These are phyloP conservation scores for Phalaenopsis hybrid DNA, from an alignment of 116 monocot species.

Conservation along the genomic window DNA sequence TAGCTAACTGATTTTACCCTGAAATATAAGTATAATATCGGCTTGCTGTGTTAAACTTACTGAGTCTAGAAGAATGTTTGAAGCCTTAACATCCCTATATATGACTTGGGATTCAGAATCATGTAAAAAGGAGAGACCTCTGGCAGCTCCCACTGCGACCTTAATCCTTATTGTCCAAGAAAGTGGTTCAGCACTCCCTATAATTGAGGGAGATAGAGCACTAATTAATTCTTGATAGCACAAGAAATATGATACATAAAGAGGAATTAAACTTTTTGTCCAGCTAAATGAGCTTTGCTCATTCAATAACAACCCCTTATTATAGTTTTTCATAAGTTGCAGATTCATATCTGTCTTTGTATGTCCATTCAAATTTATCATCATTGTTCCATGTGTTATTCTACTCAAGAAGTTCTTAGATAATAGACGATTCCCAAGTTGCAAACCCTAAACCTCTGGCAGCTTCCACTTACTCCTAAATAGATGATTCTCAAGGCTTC, in stretches of 20 bases:
- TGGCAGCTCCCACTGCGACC: constrained; percentile 42
- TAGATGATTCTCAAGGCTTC: constrained; percentile 43
- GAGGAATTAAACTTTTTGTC: background rate
- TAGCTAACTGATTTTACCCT: background rate
- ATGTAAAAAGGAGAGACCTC: constrained; percentile 46
- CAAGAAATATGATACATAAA: background rate
- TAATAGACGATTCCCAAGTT: background rate
- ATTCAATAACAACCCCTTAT: too few species aligned
- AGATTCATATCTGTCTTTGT: too few species aligned
- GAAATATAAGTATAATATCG: background rate
- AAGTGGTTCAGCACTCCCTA: constrained; percentile 30
- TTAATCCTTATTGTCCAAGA: constrained; percentile 46
- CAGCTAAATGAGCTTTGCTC: too few species aligned
- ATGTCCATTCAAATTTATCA: too few species aligned
- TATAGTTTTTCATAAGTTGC: too few species aligned
- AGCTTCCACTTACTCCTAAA: constrained; percentile 30
- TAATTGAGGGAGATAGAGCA: background rate
- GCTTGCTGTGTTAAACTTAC: constrained; percentile 18
- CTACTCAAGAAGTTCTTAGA: background rate
- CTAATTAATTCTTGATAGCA: background rate
- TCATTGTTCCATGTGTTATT: too few species aligned
- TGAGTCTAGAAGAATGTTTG: constrained; percentile 50
- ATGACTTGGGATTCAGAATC: constrained; percentile 42
- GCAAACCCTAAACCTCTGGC: too few species aligned
- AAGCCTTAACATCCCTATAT: constrained; percentile 50